These are phyloP conservation scores for Backusella australiensis DNA, from an alignment of 192 early-diverging fungal genomes.

Conservation along the genomic window DNA sequence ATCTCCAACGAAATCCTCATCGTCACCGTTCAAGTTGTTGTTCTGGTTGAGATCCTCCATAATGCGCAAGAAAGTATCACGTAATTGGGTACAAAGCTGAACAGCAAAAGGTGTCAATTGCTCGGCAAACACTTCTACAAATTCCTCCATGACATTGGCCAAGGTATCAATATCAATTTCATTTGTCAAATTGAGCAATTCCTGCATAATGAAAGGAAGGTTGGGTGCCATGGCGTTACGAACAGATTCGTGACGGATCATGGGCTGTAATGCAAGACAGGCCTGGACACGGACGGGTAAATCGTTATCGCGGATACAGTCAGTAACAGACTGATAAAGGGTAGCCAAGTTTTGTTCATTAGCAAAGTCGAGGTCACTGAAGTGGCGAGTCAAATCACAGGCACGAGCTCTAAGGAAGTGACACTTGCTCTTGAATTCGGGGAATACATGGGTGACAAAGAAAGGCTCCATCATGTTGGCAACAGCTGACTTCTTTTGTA, in stretches of 20 bases:
- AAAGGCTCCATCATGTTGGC: conserved; percentile 78
- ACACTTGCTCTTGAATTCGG: conserved; percentile 84
- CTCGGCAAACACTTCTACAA: conserved; percentile 89
- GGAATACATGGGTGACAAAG: conserved; percentile 82
- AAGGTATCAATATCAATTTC: conserved; percentile 93
- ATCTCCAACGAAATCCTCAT: conserved; percentile 48
- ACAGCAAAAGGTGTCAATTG: conserved; percentile 92
- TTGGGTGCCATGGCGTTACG: conserved; percentile 74
- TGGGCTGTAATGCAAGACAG: conserved; percentile 74
- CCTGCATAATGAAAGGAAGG: conserved; percentile 85
- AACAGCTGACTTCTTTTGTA: conserved; percentile 74
- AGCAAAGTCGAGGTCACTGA: conserved; percentile 60
- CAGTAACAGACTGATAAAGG: conserved; percentile 51
- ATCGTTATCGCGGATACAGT: conserved; percentile 72
- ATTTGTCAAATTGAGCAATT: conserved; percentile 83
- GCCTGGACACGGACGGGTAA: conserved; percentile 89
- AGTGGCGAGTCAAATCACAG: conserved; percentile 46
- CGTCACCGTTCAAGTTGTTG: conserved; percentile 31
- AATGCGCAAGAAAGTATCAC: conserved; percentile 85
- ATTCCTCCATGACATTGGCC: conserved; percentile 81
- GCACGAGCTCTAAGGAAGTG: conserved; percentile 82
- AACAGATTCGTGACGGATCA: conserved; percentile 73
- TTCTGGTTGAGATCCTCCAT: conserved; percentile 66
- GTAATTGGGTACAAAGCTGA: conserved; percentile 82
- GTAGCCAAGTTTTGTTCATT: conserved; percentile 49